phyloP scores from a whole-genome alignment of 2,329 filamentous ascomycete genomes.

The Colletotrichum caudatum region DNA sequence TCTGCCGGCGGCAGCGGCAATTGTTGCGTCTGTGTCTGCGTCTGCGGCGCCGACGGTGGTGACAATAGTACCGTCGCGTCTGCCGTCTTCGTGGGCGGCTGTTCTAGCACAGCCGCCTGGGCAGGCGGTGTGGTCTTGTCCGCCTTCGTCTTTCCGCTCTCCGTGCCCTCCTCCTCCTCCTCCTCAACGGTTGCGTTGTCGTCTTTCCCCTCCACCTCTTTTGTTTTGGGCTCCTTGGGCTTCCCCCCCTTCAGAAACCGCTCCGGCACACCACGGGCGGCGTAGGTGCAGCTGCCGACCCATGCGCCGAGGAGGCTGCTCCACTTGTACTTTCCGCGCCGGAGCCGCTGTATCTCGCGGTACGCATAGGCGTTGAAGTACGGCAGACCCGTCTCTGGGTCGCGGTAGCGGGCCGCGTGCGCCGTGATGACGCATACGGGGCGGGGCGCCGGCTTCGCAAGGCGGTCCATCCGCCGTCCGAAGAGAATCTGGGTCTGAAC shows the following conservation, averaged over 20 bases:
- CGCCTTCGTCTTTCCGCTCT: constrained; percentile 36
- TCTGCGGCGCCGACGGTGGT: constrained; percentile 24
- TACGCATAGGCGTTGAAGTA: constrained; percentile 86
- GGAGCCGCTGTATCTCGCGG: constrained; percentile 81
- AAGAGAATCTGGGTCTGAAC: constrained; percentile 71
- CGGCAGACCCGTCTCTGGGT: constrained; percentile 84
- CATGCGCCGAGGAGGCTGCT: constrained; percentile 85
- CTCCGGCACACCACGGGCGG: constrained; percentile 82
- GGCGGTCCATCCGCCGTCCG: constrained; percentile 66
- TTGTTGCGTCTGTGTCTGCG: constrained; percentile 11
- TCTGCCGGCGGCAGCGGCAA: background rate
- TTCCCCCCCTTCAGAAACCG: constrained; percentile 68
- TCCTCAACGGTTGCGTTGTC: constrained; percentile 37
- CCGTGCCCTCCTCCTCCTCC: constrained; percentile 42
- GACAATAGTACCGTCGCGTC: constrained; percentile 10
- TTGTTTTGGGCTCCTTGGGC: constrained; percentile 45
- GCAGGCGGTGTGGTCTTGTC: constrained; percentile 35
- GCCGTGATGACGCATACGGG: constrained; percentile 85
- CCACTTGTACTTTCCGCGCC: constrained; percentile 82
- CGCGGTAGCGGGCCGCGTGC: constrained; percentile 82
- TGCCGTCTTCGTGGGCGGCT: background rate
- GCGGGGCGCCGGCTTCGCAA: constrained; percentile 64
- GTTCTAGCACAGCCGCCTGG: background rate
- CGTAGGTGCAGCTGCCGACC: constrained; percentile 74
- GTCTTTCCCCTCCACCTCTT: constrained; percentile 28